Percentiles rank a stretch among this genome's conserved stretches.
Evolutionary conservation across 306 rosid genomes (phyloP).

Genomic region (Sophora flavescens): DNA sequence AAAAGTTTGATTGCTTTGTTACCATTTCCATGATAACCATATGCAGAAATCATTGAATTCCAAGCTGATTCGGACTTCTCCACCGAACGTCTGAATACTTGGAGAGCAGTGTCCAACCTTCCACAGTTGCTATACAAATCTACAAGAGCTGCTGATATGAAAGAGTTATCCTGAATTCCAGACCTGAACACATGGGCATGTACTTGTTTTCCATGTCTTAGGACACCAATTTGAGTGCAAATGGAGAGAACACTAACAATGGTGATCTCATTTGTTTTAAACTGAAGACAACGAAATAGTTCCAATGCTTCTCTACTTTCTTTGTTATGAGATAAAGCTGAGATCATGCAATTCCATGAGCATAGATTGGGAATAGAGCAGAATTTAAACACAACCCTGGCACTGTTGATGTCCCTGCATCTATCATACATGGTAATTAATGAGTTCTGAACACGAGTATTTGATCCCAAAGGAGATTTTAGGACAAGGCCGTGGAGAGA

Average conservation of each 20-base stretch:
- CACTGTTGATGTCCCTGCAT: constrained; percentile 62
- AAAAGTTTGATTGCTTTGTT: constrained; percentile 57
- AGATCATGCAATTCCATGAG: constrained; percentile 72
- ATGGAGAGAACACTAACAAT: constrained; percentile 59
- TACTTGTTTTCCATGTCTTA: constrained; percentile 59
- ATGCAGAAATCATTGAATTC: constrained; percentile 69
- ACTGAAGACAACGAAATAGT: constrained; percentile 50
- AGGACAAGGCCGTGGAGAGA: constrained; percentile 57
- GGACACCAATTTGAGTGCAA: constrained; percentile 62
- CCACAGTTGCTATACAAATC: constrained; percentile 67
- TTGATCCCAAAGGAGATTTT: constrained; percentile 54
- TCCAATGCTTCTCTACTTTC: constrained; percentile 59
- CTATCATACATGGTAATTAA: constrained; percentile 68
- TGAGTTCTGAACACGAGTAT: constrained; percentile 60
- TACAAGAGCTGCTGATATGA: constrained; percentile 64
- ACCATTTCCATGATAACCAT: constrained; percentile 62
- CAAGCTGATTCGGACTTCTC: constrained; percentile 63
- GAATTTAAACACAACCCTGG: constrained; percentile 53
- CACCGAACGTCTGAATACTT: constrained; percentile 50
- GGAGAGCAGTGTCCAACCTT: constrained; percentile 58
- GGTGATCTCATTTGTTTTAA: constrained; percentile 61
- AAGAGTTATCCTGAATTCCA: constrained; percentile 49
- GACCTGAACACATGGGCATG: constrained; percentile 50
- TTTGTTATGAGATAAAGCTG: constrained; percentile 60
- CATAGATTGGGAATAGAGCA: constrained; percentile 55